Evolutionary conservation across 306 rosid species (phyloP), one percentile per base, ranked within the genome.

Genomic region (Lagenaria siceraria): DNA sequence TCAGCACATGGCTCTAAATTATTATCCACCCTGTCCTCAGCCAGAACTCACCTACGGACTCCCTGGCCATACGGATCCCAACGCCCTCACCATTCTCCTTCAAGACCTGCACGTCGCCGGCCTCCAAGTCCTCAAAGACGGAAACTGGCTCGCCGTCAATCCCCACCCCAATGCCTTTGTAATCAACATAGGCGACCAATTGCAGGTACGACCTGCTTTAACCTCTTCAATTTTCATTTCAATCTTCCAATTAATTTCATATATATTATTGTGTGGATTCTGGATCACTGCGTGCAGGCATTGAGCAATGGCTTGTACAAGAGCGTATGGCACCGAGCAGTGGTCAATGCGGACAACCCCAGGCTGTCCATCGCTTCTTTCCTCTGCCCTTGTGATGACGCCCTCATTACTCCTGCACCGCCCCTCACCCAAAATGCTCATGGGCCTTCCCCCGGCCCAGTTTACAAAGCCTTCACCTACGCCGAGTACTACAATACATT

Each of bases 1-100:
- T 5, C 99, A 95, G 27, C 99, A 95, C 78, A 92, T 95, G 99
- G 99, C 99, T 10, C 89, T 95, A 21, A 95, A 95, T 81, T 95
- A 79, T 40, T 95, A 92, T 80, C 99, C 99, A 18, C 91, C 93
- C 1, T 92, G 99, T 76, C 99, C 97, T 0, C 83, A 95, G 43
- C 99, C 99, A 25, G 97, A 92, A 64, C 89, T 92, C 3, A 95
- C 99, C 10, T 95, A 86, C 59, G 99, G 97, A 9, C 62, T 95
- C 79, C 99, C 99, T 8, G 97, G 87, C 1, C 99, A 92, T 64
- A 92, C 99, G 0, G 99, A 95, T 79, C 99, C 99, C 33, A 95
- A 95, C 82, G 97, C 91, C 17, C 92, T 95, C 17, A 95, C 99
- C 6, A 92, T 92, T 78, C 85, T 95, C 0, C 97, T 95, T 35